phyloP scores from a whole-genome alignment of 2,329 filamentous ascomycete species.

The Periglandula ipomoeae region DNA sequence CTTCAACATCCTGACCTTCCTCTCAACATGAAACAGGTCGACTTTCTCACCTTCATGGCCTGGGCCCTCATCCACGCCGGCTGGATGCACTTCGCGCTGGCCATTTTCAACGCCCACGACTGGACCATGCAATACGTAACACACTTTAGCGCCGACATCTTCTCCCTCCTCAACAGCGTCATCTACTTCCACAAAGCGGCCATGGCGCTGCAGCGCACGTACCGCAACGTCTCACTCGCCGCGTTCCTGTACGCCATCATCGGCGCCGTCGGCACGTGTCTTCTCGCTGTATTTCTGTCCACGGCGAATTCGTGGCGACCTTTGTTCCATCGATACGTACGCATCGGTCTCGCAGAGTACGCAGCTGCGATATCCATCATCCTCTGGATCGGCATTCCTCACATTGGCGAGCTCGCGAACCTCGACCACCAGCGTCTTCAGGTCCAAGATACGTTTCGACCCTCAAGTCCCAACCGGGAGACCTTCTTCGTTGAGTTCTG shows the following conservation, averaged over 20 bases:
- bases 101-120: slow-evolving; percentile 58
- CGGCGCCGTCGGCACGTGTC: slow-evolving; percentile 53
- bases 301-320: slow-evolving; percentile 54
- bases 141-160: slow-evolving; percentile 57
- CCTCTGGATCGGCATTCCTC: slow-evolving; percentile 53
- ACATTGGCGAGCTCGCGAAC: slow-evolving; percentile 47
- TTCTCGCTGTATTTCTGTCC: slow-evolving; percentile 51
- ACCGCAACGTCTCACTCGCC: slow-evolving; percentile 47
- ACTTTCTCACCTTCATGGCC: slow-evolving; percentile 59
- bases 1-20: not conserved
- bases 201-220: slow-evolving; percentile 53
- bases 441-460: slow-evolving; percentile 46
- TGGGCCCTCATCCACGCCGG: slow-evolving; percentile 57
- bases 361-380: slow-evolving; percentile 59
- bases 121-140: slow-evolving; percentile 65
- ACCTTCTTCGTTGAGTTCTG: slow-evolving; percentile 56
- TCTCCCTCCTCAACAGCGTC: slow-evolving; percentile 54
- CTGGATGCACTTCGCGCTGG: slow-evolving; percentile 57
- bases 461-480: slow-evolving; percentile 43
- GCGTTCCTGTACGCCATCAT: slow-evolving; percentile 60
- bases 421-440: slow-evolving; percentile 50
- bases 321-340: slow-evolving; percentile 52
- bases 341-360: slow-evolving; percentile 53
- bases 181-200: slow-evolving; percentile 62
- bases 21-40: slow-evolving; percentile 27